Conservation (phyloP, 106 monocot genomes). For the Amphibolis antarctica region DNA sequence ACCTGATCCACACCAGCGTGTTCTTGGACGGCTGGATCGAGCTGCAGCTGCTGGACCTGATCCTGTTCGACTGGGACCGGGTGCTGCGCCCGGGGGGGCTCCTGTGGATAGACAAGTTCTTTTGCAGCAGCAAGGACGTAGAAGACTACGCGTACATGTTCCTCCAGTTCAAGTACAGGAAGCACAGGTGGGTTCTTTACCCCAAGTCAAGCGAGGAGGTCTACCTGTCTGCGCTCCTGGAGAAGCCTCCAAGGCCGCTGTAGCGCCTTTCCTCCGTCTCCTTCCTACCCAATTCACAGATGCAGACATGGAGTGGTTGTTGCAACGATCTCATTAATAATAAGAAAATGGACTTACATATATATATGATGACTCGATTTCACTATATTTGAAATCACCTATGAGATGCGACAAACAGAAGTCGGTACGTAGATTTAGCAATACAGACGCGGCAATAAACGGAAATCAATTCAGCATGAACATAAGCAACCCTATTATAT, state of each 20-base stretch:
- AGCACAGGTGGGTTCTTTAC: slow-evolving; percentile 33
- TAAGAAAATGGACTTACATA: too few relatives aligned
- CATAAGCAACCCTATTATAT: too few relatives aligned
- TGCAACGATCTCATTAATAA: too few relatives aligned
- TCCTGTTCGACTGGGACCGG: slow-evolving; percentile 35
- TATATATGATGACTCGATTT: too few relatives aligned
- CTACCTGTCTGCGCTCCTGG: neutral
- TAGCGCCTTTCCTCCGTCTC: too few relatives aligned
- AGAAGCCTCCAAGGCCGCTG: neutral
- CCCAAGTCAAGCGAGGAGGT: slow-evolving; percentile 30
- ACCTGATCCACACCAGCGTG: slow-evolving; percentile 59
- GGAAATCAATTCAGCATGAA: too few relatives aligned
- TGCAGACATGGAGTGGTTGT: too few relatives aligned
- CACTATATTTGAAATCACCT: too few relatives aligned
- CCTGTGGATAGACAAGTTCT: slow-evolving; percentile 39
- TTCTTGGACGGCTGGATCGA: slow-evolving; percentile 39
- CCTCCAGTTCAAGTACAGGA: slow-evolving; percentile 35
- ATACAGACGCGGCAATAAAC: too few relatives aligned
- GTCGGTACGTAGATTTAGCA: too few relatives aligned
- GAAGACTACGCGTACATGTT: slow-evolving; percentile 43
- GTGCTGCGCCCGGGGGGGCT: slow-evolving; percentile 33
- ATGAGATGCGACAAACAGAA: too few relatives aligned
- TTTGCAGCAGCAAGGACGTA: slow-evolving; percentile 30
- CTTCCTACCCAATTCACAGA: too few relatives aligned
- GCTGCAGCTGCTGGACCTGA: slow-evolving; percentile 30